Base-by-base conservation (phyloP, 2,329 filamentous ascomycete species). In the Hypoxylon sp. region DNA sequence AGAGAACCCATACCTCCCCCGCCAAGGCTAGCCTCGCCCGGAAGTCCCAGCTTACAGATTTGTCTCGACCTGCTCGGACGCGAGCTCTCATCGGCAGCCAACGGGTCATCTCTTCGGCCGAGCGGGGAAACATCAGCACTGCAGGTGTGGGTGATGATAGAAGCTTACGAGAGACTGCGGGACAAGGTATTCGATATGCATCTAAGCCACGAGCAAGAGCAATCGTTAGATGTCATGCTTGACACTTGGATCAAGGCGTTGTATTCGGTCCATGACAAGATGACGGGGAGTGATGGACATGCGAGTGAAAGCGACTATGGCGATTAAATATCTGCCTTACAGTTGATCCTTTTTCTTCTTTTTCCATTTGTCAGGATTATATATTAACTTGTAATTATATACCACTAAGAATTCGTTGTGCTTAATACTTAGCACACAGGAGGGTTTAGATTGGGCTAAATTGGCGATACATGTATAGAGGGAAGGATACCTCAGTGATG, bases 61-160 rank as follows among this genome's bases (percentile, higher is more conserved):
- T 78, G 77, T 38, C 65, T 81, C 7, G 74, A 80, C 41, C 70
- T 83, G 2, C 70, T 83, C 27, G 75, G 73, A 3, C 71, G 71
- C 13, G 79, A 83, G 53, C 68, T 83, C 6, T 73, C 76, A 1
- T 73, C 75, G 0, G 74, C 74, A 44, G 65, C 36, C 53, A 68
- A 32, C 25, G 64, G 41, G 43, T 65, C 66, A 42, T 49, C 63
- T 13, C 12, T 49, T 7, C 63, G 59, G 2, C 46, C 64, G 11
- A 64, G 47, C 27, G 37, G 66, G 2, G 71, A 76, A 25, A 71
- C 72, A 0, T 73, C 78, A 9, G 73, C 75, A 1, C 61, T 83
- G 29, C 80, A 83, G 61, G 64, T 82, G 12, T 78, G 77, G 75
- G 72, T 79, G 31, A 82, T 83, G 80, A 83, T 83, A 40, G 80